phyloP scores from a whole-genome alignment of 192 early-diverging fungal genomes.

The Cetraspora pellucida region DNA sequence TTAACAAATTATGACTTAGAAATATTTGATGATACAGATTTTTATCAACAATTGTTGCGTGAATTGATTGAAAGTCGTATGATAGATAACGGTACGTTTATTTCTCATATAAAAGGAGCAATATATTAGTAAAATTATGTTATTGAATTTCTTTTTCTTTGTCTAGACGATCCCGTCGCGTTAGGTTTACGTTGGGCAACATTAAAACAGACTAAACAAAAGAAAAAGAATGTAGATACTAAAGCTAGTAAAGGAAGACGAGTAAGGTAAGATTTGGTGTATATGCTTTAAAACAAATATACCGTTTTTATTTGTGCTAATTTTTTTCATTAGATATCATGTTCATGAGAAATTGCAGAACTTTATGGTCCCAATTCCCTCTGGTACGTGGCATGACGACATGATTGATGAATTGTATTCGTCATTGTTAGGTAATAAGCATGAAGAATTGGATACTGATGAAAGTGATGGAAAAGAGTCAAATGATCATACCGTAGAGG shows the following conservation, averaged over 20 bases:
- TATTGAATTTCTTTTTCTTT: slow-evolving; percentile 1
- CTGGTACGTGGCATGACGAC: slow-evolving; percentile 90
- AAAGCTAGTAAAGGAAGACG: slow-evolving; percentile 91
- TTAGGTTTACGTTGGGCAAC: slow-evolving; percentile 84
- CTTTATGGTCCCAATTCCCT: slow-evolving; percentile 92
- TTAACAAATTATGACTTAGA: slow-evolving; percentile 77
- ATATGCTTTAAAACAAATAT: neutral
- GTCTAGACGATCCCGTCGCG: slow-evolving; percentile 78
- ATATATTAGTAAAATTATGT: neutral
- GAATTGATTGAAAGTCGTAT: slow-evolving; percentile 95
- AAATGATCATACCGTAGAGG: too few species aligned
- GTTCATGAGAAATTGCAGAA: slow-evolving; percentile 96
- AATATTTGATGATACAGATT: slow-evolving; percentile 96
- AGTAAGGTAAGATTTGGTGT: slow-evolving; percentile 55
- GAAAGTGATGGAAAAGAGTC: too few species aligned
- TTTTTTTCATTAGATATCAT: slow-evolving; percentile 63
- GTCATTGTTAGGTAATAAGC: slow-evolving; percentile 74
- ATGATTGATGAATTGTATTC: slow-evolving; percentile 92
- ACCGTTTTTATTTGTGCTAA: neutral
- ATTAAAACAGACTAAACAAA: slow-evolving; percentile 71
- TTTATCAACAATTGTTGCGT: slow-evolving; percentile 90
- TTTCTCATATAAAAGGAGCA: neutral
- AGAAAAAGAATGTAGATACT: slow-evolving; percentile 80
- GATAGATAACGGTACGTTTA: slow-evolving; percentile 62
- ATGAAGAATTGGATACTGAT: slow-evolving; percentile 1